These are phyloP conservation scores for Pseudogymnoascus sp. DNA, from an alignment of 2,329 filamentous ascomycete species.

Conservation along the genomic window DNA sequence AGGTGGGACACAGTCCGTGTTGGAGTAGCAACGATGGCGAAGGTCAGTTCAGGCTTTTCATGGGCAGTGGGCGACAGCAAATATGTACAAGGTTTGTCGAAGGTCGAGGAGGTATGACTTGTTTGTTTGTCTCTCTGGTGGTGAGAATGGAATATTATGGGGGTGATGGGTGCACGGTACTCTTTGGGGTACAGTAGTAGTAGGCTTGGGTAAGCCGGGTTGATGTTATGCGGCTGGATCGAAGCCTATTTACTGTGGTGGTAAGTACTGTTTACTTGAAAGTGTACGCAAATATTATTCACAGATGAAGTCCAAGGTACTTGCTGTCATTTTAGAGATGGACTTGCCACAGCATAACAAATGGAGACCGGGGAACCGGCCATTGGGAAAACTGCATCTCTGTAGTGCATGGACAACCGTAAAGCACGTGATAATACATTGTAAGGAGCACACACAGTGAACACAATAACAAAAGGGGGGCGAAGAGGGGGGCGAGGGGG, in stretches of 20 bases:
- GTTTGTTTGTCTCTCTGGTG: neutral
- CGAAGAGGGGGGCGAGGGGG: neutral
- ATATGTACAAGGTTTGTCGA: neutral
- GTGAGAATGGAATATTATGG: conserved; percentile 1
- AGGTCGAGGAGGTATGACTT: neutral
- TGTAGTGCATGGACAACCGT: neutral
- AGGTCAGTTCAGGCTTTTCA: neutral
- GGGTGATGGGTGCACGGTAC: neutral
- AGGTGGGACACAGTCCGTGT: neutral
- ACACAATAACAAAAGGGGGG: no score
- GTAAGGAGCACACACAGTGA: neutral
- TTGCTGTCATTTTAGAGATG: neutral
- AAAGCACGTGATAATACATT: neutral
- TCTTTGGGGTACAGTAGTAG: neutral
- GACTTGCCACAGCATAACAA: conserved; percentile 3
- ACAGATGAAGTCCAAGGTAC: neutral
- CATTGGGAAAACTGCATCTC: neutral
- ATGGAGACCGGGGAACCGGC: neutral
- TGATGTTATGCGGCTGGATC: neutral
- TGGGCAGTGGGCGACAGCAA: neutral
- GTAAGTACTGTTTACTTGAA: neutral
- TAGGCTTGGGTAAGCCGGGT: neutral
- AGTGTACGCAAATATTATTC: neutral
- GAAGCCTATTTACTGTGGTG: neutral
- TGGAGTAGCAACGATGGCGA: neutral